Percentiles rank a stretch among this genome's conserved stretches.
phyloP scores from a whole-genome alignment of 805 yeast species.

The Saitoella complicata region DNA sequence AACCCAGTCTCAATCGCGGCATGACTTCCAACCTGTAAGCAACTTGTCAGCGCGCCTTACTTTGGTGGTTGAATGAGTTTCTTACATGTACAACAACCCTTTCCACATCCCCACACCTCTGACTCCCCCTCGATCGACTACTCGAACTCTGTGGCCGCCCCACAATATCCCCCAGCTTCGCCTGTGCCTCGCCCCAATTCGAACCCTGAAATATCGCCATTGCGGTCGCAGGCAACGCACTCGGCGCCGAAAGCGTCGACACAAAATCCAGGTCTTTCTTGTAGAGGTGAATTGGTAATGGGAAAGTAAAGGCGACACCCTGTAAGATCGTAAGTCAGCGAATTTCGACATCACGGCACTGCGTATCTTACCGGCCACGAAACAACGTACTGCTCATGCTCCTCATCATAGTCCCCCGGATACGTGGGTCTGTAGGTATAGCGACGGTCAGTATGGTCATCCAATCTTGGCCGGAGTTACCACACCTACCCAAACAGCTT shows the following conservation, averaged over 20 bases:
- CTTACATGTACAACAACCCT: too few relatives aligned
- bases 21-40: neutral
- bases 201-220: conserved; percentile 15
- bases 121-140: too few relatives aligned
- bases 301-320: conserved; percentile 38
- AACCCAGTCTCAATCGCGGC: neutral
- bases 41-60: too few relatives aligned
- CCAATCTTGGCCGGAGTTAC: too few relatives aligned
- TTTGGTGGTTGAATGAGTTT: too few relatives aligned
- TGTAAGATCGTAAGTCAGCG: neutral
- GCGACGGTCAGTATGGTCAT: neutral
- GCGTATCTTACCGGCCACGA: conserved; percentile 26
- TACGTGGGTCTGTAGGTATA: conserved; percentile 46
- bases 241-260: conserved; percentile 18
- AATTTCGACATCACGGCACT: neutral
- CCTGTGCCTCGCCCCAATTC: conserved; percentile 9
- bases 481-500: conserved; percentile 15
- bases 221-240: conserved; percentile 11
- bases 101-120: too few relatives aligned
- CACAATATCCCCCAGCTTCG: too few relatives aligned
- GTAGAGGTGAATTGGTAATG: conserved; percentile 8
- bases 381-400: conserved; percentile 25
- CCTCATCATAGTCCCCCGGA: conserved; percentile 30
- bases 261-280: conserved; percentile 15
- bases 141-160: too few relatives aligned